Evolutionary conservation across 257 asterid species (phyloP).

Genomic region (Ocimum tenuiflorum): DNA sequence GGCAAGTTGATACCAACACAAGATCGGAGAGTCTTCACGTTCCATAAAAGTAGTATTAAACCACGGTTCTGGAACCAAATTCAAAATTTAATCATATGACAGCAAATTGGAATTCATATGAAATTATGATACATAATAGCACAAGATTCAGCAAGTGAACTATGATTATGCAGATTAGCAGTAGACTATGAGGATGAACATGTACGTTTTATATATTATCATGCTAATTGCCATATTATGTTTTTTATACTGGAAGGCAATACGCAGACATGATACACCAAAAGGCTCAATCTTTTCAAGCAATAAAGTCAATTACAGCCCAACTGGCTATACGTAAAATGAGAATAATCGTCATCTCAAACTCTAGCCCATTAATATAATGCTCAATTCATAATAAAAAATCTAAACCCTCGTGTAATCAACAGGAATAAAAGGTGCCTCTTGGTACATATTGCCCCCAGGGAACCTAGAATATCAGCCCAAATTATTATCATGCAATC

Average conservation of each 20-base stretch:
- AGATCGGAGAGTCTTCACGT: conserved; percentile 6
- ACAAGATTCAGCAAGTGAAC: neutral
- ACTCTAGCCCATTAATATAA: neutral
- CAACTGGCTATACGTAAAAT: neutral
- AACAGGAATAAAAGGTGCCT: neutral
- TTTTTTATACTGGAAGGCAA: neutral
- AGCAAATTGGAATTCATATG: no score
- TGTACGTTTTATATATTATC: neutral
- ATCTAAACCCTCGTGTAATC: neutral
- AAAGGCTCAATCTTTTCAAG: neutral
- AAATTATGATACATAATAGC: neutral
- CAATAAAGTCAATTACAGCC: neutral
- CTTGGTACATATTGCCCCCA: neutral
- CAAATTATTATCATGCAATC: no score
- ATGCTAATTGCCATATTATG: neutral
- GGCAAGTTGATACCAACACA: conserved; percentile 1
- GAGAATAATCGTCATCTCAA: no score
- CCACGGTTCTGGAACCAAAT: conserved; percentile 13
- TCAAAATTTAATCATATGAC: no score
- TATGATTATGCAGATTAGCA: no score
- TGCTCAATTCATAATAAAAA: neutral
- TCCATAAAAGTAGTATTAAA: conserved; percentile 7
- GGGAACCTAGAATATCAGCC: neutral
- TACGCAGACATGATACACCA: neutral
- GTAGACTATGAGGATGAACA: neutral